Conservation (phyloP, 2,329 filamentous ascomycete species). For the Alternaria sp. region DNA sequence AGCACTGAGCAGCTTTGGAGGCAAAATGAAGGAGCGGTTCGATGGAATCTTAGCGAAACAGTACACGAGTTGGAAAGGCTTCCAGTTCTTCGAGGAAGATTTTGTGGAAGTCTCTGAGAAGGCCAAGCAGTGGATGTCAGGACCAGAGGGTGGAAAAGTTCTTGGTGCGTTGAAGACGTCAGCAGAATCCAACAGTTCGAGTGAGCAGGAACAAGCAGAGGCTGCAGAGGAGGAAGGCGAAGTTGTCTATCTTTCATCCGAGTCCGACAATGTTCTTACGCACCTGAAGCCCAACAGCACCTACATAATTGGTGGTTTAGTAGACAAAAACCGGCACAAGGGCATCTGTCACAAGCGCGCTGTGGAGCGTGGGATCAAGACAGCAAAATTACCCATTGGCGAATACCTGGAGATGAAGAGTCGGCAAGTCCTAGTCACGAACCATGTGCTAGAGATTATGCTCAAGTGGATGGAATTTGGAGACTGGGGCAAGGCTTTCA, state of each 20-base stretch:
- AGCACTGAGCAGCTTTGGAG: conserved; percentile 79
- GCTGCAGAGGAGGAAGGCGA: conserved; percentile 57
- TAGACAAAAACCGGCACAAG: conserved; percentile 97
- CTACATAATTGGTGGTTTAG: conserved; percentile 92
- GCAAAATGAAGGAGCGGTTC: conserved; percentile 78
- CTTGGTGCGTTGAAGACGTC: conserved; percentile 64
- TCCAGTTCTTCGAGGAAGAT: conserved; percentile 76
- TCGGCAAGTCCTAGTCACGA: conserved; percentile 86
- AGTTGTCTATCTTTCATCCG: conserved; percentile 89
- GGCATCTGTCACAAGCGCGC: conserved; percentile 90
- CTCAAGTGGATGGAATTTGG: conserved; percentile 87
- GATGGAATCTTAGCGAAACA: conserved; percentile 76
- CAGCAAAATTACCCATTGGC: conserved; percentile 92
- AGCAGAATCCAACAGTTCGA: conserved; percentile 47
- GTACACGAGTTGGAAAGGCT: conserved; percentile 81
- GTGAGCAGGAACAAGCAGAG: conserved; percentile 44
- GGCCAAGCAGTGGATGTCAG: conserved; percentile 74
- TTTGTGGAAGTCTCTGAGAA: conserved; percentile 74
- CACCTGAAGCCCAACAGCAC: conserved; percentile 86
- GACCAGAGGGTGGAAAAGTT: conserved; percentile 65
- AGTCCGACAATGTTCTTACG: conserved; percentile 85
- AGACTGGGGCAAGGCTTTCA: conserved; percentile 91
- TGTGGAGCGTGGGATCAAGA: conserved; percentile 77
- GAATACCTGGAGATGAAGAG: conserved; percentile 92
- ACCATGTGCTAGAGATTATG: conserved; percentile 98